Base-by-base conservation (phyloP, 2,329 filamentous ascomycete genomes). In the Microsporum canis region DNA sequence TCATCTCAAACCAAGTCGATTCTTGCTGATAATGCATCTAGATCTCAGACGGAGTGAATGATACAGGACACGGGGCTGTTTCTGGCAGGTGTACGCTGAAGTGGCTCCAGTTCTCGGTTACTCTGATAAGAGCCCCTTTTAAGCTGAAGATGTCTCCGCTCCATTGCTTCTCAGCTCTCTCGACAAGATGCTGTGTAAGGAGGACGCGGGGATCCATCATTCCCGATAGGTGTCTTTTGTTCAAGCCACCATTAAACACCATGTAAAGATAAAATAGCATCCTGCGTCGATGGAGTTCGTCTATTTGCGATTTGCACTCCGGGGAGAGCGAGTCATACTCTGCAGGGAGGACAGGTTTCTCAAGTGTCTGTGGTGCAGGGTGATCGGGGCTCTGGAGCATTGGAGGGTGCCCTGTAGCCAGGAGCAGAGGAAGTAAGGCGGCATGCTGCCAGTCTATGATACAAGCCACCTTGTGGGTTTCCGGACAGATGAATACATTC, bases 401-500 rank as follows among this genome's bases (percentile, higher is more conserved):
- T 2, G 33, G 58, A 33, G 63, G 63, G 58, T 65, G 49, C 17
- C 62, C 63, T 29, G 63, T 59, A 5, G 53, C 61, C 31, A 63
- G 63, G 33, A 65, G 62, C 6, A 51, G 60, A 2, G 62, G 63
- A 23, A 56, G 55, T 29, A 63, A 61, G 6, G 39, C 61, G 27
- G 63, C 56, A 51, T 65, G 63, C 55, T 65, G 63, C 63, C 62
- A 63, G 51, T 65, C 63, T 34, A 65, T 65, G 17, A 65, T 60
- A 23, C 55, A 62, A 4, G 60, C 58, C 1, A 65, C 58, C 4
- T 38, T 39, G 14, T 57, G 41, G 23, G 43, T 63, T 39, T 62
- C 59, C 3, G 49, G 49, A 27, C 33, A 49, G 36, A 65, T 27
- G 29, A 65, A 65, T 31, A 65, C 55, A 49, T 65, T 63, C 39